phyloP scores from a whole-genome alignment of 2,329 filamentous ascomycete genomes.

The Aspergillus sergii region DNA sequence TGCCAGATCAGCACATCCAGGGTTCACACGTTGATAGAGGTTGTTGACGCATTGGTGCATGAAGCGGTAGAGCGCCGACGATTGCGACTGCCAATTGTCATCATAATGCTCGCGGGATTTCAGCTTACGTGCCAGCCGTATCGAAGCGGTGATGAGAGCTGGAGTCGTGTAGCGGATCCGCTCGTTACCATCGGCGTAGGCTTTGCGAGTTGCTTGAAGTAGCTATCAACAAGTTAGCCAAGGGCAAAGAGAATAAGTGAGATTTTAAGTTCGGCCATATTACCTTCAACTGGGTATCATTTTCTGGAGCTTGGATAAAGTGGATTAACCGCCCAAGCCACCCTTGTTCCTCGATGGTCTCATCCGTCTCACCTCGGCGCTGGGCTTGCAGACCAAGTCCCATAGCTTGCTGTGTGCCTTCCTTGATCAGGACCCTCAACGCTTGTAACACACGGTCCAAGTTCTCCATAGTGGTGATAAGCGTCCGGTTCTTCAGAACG shows the following conservation, averaged over 20 bases:
- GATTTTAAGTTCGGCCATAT: not conserved
- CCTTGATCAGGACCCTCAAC: slow-evolving; percentile 87
- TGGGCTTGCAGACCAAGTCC: slow-evolving; percentile 76
- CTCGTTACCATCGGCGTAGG: slow-evolving; percentile 89
- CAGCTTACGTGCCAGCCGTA: slow-evolving; percentile 85
- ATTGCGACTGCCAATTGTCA: slow-evolving; percentile 72
- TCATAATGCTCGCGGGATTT: slow-evolving; percentile 89
- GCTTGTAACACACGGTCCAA: slow-evolving; percentile 88
- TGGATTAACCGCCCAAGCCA: slow-evolving; percentile 94
- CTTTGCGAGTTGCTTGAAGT: slow-evolving; percentile 82
- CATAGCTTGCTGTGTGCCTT: slow-evolving; percentile 80
- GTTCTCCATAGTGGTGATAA: slow-evolving; percentile 75
- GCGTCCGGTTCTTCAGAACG: slow-evolving; percentile 79
- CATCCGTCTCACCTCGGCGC: slow-evolving; percentile 84
- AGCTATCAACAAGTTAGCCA: slow-evolving; percentile 52
- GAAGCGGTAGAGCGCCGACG: slow-evolving; percentile 89
- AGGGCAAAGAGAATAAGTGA: slow-evolving; percentile 12
- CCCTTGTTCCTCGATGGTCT: slow-evolving; percentile 96
- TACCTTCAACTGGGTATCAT: slow-evolving; percentile 88
- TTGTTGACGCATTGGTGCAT: slow-evolving; percentile 86
- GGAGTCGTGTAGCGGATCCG: slow-evolving; percentile 95
- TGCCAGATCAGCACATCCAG: slow-evolving; percentile 81
- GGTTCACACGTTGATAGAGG: slow-evolving; percentile 81
- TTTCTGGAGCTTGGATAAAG: slow-evolving; percentile 78
- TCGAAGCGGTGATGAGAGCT: slow-evolving; percentile 82